Conservation (phyloP, 2,329 filamentous ascomycete genomes). For the Claviceps citrina region DNA sequence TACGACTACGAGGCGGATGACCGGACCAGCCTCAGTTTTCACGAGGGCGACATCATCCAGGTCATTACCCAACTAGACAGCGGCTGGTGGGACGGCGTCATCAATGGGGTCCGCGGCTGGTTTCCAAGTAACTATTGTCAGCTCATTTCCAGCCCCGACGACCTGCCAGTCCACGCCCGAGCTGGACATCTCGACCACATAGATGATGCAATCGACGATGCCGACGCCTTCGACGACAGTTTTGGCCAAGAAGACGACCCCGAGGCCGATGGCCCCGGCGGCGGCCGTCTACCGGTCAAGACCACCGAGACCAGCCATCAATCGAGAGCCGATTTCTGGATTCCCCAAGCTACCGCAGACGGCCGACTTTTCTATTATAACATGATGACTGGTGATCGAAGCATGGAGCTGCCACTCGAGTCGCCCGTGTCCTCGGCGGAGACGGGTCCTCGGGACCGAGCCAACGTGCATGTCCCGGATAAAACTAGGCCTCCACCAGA, state of each 20-base stretch:
- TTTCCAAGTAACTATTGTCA: conserved; percentile 98
- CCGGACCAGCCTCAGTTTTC: conserved; percentile 89
- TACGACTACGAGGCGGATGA: conserved; percentile 99
- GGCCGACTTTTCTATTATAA: conserved; percentile 96
- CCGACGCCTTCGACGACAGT: conserved; percentile 51
- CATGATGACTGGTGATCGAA: conserved; percentile 87
- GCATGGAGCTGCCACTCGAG: conserved; percentile 86
- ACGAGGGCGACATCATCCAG: conserved; percentile 92
- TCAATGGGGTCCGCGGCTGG: conserved; percentile 93
- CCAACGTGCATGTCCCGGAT: conserved; percentile 76
- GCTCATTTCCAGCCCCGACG: conserved; percentile 62
- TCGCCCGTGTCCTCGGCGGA: conserved; percentile 70
- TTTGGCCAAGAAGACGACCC: conserved; percentile 52
- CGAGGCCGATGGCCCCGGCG: conserved; percentile 42
- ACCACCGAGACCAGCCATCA: conserved; percentile 46
- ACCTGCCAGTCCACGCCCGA: conserved; percentile 47
- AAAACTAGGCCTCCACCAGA: conserved; percentile 81
- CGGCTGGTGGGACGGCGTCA: conserved; percentile 98
- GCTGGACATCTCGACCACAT: conserved; percentile 38
- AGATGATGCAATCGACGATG: conserved; percentile 48
- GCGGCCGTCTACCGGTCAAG: conserved; percentile 51
- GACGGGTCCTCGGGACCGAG: conserved; percentile 72
- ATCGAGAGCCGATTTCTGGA: conserved; percentile 93
- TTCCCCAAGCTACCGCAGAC: conserved; percentile 88
- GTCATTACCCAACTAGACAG: conserved; percentile 96